Percentiles rank a stretch among this genome's conserved stretches.
These are phyloP conservation scores for Sugiyamaella castrensis DNA, from an alignment of 1,139 yeast species.

Conservation along the genomic window DNA sequence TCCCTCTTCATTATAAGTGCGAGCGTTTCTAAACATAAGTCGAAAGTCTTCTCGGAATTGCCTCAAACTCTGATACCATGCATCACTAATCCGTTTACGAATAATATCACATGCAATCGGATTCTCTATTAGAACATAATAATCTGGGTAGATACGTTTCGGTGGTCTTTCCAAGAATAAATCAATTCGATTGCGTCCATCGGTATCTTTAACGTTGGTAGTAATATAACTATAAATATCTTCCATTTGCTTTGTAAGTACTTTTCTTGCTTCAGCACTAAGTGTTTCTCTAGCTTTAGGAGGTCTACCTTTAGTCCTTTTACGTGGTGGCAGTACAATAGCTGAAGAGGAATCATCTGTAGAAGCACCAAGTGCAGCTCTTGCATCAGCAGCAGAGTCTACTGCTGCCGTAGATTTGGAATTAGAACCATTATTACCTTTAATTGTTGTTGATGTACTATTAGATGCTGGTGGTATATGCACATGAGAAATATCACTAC, in stretches of 20 bases:
- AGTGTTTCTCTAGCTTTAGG: constrained; percentile 42
- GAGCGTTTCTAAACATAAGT: constrained; percentile 78
- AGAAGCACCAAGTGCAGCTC: constrained; percentile 28
- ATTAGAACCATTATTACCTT: background rate
- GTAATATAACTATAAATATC: constrained; percentile 26
- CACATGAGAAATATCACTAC: too few species aligned
- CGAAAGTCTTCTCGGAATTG: constrained; percentile 72
- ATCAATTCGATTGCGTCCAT: constrained; percentile 43
- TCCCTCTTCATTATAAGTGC: constrained; percentile 86
- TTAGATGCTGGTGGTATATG: background rate
- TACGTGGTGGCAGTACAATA: constrained; percentile 27
- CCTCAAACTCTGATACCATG: constrained; percentile 51
- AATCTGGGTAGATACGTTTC: constrained; percentile 76
- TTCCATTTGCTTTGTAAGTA: constrained; percentile 26
- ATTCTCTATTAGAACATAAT: constrained; percentile 70
- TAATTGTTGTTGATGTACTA: background rate
- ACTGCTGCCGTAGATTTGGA: background rate
- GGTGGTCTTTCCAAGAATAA: constrained; percentile 70
- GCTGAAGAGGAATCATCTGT: constrained; percentile 39
- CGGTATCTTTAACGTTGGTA: constrained; percentile 26
- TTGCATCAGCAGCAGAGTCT: constrained; percentile 24
- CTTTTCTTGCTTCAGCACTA: constrained; percentile 36
- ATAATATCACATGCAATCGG: constrained; percentile 75
- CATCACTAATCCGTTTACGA: constrained; percentile 43
- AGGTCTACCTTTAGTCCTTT: constrained; percentile 39